Percentiles rank a stretch among this genome's conserved stretches.
These are phyloP conservation scores for Plasmodium adleri DNA, from an alignment of 169 alveolate species.

Conservation along the genomic window DNA sequence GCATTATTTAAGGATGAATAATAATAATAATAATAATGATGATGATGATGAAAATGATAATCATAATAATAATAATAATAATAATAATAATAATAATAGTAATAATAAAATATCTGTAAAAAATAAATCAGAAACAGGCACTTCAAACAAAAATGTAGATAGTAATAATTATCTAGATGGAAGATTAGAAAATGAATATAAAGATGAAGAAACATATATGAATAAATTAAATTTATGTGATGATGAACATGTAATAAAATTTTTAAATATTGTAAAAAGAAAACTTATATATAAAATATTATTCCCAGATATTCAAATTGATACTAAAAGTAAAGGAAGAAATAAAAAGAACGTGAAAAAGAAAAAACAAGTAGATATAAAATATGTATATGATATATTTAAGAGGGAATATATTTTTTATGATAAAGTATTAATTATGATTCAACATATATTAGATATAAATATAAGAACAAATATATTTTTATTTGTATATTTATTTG, in stretches of 20 bases:
- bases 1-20: background rate
- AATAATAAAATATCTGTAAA: background rate
- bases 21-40: background rate
- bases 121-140: background rate
- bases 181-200: background rate
- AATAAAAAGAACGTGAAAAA: constrained; percentile 58
- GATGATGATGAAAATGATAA: background rate
- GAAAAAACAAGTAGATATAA: constrained; percentile 66
- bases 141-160: background rate
- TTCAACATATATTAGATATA: constrained; percentile 60
- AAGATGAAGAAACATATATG: background rate
- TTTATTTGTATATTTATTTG: constrained; percentile 58
- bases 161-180: background rate
- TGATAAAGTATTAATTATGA: constrained; percentile 41
- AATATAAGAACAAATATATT: constrained; percentile 60
- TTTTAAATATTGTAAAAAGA: constrained; percentile 36
- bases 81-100: background rate
- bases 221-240: constrained; percentile 18
- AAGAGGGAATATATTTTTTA: constrained; percentile 47
- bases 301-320: constrained; percentile 47
- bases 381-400: constrained; percentile 58
- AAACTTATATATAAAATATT: constrained; percentile 32
- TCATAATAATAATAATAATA: background rate
- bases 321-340: constrained; percentile 42
- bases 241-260: constrained; percentile 31